These are phyloP conservation scores for Fistulifera pelliculosa DNA, from an alignment of 108 stramenopile species.

Conservation along the genomic window DNA sequence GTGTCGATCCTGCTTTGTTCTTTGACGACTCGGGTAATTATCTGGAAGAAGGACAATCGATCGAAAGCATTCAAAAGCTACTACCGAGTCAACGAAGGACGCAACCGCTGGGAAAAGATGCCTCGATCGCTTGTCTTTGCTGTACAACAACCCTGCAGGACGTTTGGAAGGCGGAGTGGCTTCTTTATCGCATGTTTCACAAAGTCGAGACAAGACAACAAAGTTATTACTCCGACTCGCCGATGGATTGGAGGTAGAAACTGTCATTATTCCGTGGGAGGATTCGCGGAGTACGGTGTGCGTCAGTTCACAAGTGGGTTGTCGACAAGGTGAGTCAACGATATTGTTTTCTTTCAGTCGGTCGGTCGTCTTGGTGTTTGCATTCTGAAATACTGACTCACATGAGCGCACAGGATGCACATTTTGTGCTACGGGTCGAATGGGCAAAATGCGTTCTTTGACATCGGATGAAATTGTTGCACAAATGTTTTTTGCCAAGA, in stretches of 20 bases:
- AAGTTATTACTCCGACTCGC: conserved; percentile 51
- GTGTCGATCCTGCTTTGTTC: conserved; percentile 19
- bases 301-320: conserved; percentile 83
- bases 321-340: conserved; percentile 47
- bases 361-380: neutral
- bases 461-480: conserved; percentile 66
- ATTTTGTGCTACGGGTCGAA: conserved; percentile 80
- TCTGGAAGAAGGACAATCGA: conserved; percentile 8
- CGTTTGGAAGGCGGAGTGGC: conserved; percentile 59
- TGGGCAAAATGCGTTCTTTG: conserved; percentile 68
- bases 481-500: conserved; percentile 71
- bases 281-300: conserved; percentile 52
- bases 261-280: conserved; percentile 72
- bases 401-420: conserved; percentile 31
- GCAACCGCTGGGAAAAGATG: conserved; percentile 29
- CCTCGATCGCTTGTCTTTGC: conserved; percentile 28
- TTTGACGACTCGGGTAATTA: neutral
- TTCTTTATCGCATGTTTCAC: conserved; percentile 37
- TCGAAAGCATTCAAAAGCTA: conserved; percentile 18
- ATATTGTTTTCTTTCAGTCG: neutral
- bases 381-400: neutral
- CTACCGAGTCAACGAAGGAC: conserved; percentile 46
- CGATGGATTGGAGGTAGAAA: conserved; percentile 72
- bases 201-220: conserved; percentile 46
- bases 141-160: conserved; percentile 36